Evolutionary conservation across 257 asterid genomes (phyloP), one percentile per base, ranked within the genome.

Genomic region (Solanum medicagineum): DNA sequence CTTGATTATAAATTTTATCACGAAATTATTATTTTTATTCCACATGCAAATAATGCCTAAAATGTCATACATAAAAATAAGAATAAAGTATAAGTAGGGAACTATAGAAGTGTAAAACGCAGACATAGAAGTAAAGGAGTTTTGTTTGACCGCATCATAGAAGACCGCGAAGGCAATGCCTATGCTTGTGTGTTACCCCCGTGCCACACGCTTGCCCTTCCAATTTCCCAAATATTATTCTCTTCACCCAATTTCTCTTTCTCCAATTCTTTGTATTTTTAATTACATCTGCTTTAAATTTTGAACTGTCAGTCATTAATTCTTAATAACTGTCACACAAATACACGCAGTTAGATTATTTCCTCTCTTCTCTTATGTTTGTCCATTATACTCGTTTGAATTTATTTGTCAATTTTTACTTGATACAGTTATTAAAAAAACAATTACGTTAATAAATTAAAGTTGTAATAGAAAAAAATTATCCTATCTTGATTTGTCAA

Each of bases 81-180:
- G 51, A 57, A 60, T 60, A 60, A 60, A 24, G 10, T 57, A 62
- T 29, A 63, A 24, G 32, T 6, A 14, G n/a, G 45, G n/a, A 65
- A 65, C 7, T 65, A 29, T 29, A 10, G n/a, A 65, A 29, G 45
- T 65, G 45, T 13, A 14, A 65, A 29, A 42, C 10, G 49, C 57
- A 60, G 77, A 85, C 75, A 81, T 77, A 56, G 85, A 87, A 80
- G 74, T 66, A 44, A 20, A 62, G 14, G 55, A 68, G 22, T 51
- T 55, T 45, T 68, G 84, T 92, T 91, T 90, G 93, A 91, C 92
- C 81, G 87, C 19, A 71, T 81, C 92, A 90, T 90, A 87, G 93
- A 89, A 91, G 91, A 91, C 85, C 80, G 91, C 85, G 92, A 89
- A 56, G 24, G 60, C n/a, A 13, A 22, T 36, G 54, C 47, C 17